These are phyloP conservation scores for Globisporangium mamillatum DNA, from an alignment of 352 stramenopile species.

Conservation along the genomic window DNA sequence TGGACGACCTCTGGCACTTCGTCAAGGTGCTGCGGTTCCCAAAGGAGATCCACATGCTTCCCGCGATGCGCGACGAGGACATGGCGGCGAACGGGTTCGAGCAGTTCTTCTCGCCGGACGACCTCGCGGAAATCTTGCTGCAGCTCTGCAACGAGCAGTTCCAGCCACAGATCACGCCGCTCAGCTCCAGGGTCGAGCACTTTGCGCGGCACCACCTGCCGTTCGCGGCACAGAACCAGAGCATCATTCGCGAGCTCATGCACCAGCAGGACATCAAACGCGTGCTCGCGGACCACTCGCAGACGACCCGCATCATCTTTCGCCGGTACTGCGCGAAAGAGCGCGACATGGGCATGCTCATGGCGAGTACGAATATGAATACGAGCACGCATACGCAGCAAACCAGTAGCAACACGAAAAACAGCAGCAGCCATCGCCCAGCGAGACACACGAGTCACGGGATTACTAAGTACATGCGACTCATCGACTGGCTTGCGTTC, in stretches of 20 bases:
- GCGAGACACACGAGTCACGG: slow-evolving; percentile 24
- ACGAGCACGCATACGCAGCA: slow-evolving; percentile 10
- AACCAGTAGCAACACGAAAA: background rate
- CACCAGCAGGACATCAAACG: slow-evolving; percentile 53
- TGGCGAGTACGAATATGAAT: background rate
- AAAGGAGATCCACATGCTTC: slow-evolving; percentile 57
- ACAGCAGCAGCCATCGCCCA: background rate
- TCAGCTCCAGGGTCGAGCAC: slow-evolving; percentile 64
- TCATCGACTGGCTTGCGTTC: slow-evolving; percentile 68
- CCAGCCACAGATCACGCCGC: slow-evolving; percentile 36
- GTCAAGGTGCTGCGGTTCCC: slow-evolving; percentile 59
- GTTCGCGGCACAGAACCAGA: slow-evolving; percentile 47
- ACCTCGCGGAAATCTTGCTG: slow-evolving; percentile 60
- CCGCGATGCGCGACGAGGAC: slow-evolving; percentile 55
- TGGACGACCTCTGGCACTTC: slow-evolving; percentile 71
- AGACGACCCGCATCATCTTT: slow-evolving; percentile 66
- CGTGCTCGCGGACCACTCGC: slow-evolving; percentile 47
- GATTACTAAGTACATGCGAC: slow-evolving; percentile 63
- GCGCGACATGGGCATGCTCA: slow-evolving; percentile 25
- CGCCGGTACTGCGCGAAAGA: slow-evolving; percentile 73
- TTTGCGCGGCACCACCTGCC: slow-evolving; percentile 53
- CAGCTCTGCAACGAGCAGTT: slow-evolving; percentile 83
- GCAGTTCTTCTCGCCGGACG: slow-evolving; percentile 58
- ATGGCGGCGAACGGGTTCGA: slow-evolving; percentile 34
- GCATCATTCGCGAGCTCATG: slow-evolving; percentile 53